A percentile compares a stretch with the other conserved stretches of the same genome.
phyloP scores from a whole-genome alignment of 2,329 filamentous ascomycete genomes.

The Aspergillus texensis region DNA sequence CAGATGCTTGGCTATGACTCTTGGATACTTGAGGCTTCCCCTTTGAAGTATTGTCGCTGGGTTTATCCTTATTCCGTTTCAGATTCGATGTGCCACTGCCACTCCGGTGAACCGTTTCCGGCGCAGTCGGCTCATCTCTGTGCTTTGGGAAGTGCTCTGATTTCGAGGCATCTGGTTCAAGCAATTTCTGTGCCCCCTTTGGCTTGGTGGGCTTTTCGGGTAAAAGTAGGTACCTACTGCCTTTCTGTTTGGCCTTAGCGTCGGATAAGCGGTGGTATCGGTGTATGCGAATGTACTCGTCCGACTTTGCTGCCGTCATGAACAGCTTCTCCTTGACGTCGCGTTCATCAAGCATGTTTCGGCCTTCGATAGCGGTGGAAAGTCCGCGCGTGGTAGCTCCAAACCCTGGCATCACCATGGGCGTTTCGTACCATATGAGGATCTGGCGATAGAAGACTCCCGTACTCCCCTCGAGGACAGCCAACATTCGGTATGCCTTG shows the following conservation, averaged over 20 bases:
- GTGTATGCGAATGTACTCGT: constrained; percentile 18
- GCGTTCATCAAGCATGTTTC: neutral
- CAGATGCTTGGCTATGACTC: neutral
- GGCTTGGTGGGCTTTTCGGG: neutral
- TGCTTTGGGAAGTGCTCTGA: neutral
- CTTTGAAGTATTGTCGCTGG: neutral
- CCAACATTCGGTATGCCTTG: constrained; percentile 15
- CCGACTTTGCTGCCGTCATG: constrained; percentile 16
- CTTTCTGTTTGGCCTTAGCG: neutral
- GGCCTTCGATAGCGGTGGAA: constrained; percentile 11
- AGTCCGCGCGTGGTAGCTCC: constrained; percentile 20
- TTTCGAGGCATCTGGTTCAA: neutral
- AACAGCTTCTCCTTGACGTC: constrained; percentile 17
- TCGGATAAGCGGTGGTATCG: constrained; percentile 10
- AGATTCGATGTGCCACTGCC: neutral
- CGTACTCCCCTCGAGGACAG: constrained; percentile 15
- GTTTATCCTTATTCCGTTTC: neutral
- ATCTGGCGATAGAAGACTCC: constrained; percentile 13
- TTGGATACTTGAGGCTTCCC: neutral
- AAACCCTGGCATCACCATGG: constrained; percentile 16
- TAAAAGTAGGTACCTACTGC: neutral
- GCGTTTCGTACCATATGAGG: constrained; percentile 8
- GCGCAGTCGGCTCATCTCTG: neutral
- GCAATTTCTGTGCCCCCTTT: neutral
- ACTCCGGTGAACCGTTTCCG: neutral